Evolutionary conservation across 2,329 filamentous ascomycete species (phyloP), one percentile per base, ranked within the genome.

Genomic region (Claviceps sorghi): DNA sequence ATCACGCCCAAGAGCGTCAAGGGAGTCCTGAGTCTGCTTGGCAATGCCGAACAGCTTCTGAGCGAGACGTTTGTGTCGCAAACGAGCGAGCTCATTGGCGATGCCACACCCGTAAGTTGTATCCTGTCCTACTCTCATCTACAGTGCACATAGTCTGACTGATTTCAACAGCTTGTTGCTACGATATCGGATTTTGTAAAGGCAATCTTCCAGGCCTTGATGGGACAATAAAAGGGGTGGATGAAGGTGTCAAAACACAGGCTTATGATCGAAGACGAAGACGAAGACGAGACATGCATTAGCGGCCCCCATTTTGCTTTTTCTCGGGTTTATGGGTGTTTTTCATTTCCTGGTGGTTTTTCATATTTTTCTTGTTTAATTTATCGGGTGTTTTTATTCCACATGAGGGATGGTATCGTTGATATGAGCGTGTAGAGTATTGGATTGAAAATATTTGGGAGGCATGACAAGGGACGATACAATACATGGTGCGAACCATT

Each of bases 61-160:
- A 67, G 63, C 4, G 56, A 63, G 30, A 61, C 63, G 1, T 73
- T 73, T 56, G 67, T 73, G 7, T 61, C 64, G 21, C 68, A 73
- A 55, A 70, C 69, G 40, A 63, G 63, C 2, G 70, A 72, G 52
- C 58, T 73, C 36, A 72, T 72, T 57, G 67, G 64, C 29, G 68
- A 71, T 53, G 68, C 68, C 3, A 69, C 68, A 56, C 68, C 67
- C 50, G 67, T 69, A 67, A 62, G 66, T 56, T 29, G 21, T 44
- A 6, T 19, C 10, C 21, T 19, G 8, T 43, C 7, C 26, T 17
- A 29, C 38, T 3, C 21, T 32, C 19, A 41, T 36, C 11, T 32
- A 19, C 21, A 22, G 2, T 36, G 19, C 43, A 40, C 48, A 36
- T 47, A 50, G 7, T 51, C 47, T 48, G 9, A n/a, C 1, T 36